phyloP scores from a whole-genome alignment of 176 grass and related monocot genomes.

The Raddia distichophylla region DNA sequence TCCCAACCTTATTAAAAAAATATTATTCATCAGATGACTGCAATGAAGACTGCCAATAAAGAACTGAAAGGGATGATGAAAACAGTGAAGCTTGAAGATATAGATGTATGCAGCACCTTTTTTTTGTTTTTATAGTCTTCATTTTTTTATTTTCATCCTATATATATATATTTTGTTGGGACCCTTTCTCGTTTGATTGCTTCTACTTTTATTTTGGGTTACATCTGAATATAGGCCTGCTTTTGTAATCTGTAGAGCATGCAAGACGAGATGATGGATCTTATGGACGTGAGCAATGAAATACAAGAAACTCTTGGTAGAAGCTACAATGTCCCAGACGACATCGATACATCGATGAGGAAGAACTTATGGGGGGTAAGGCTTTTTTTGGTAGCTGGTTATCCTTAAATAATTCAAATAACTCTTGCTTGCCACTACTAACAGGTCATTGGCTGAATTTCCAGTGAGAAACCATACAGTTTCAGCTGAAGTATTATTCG shows the following conservation, averaged over 20 bases:
- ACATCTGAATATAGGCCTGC: not conserved
- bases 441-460: no score
- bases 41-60: constrained; percentile 92
- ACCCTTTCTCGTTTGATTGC: not conserved
- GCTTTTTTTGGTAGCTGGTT: constrained; percentile 12
- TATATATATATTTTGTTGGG: not conserved
- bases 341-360: constrained; percentile 95
- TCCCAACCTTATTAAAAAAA: not conserved
- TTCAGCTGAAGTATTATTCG: no score
- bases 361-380: constrained; percentile 92
- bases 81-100: constrained; percentile 90
- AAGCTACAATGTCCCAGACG: constrained; percentile 93
- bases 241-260: constrained; percentile 65
- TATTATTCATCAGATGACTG: constrained; percentile 67
- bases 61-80: constrained; percentile 99
- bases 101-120: constrained; percentile 66
- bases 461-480: no score
- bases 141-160: not conserved
- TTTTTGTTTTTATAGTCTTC: not conserved
- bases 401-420: not conserved
- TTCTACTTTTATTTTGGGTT: not conserved
- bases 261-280: constrained; percentile 99
- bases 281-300: constrained; percentile 95
- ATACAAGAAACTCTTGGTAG: constrained; percentile 98
- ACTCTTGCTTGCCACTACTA: no score